A percentile compares a stretch with the other conserved stretches of the same genome.
Evolutionary conservation across 345 rosid species (phyloP).

Genomic region (Brassica rapa): DNA sequence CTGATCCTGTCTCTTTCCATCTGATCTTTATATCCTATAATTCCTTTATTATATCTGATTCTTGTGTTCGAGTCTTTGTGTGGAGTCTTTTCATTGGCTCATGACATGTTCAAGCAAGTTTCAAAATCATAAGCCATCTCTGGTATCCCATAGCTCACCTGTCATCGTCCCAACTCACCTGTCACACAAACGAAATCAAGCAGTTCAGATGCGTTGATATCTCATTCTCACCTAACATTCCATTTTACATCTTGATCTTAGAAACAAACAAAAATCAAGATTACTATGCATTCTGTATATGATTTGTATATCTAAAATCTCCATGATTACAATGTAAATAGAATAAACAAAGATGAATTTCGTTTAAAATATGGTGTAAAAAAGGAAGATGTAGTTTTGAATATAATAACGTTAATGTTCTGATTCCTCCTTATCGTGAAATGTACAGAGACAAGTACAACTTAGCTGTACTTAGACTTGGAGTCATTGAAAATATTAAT

Average conservation of each 20-base stretch:
- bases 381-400: neutral
- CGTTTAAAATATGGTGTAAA: neutral
- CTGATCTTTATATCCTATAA: conserved; percentile 20
- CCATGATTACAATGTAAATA: conserved; percentile 3
- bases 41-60: conserved; percentile 29
- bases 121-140: conserved; percentile 32
- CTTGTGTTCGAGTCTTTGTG: conserved; percentile 13
- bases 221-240: conserved; percentile 30
- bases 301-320: neutral
- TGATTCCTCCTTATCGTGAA: conserved; percentile 30
- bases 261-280: conserved; percentile 6
- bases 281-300: conserved; percentile 6
- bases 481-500: conserved; percentile 24
- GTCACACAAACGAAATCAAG: conserved; percentile 30
- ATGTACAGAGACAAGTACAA: conserved; percentile 38
- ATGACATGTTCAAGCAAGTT: conserved; percentile 34
- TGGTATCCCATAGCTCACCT: conserved; percentile 32
- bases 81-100: conserved; percentile 32
- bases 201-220: conserved; percentile 29
- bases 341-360: neutral
- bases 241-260: conserved; percentile 23
- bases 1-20: conserved; percentile 36
- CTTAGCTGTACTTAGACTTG: conserved; percentile 37
- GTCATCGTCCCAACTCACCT: conserved; percentile 31
- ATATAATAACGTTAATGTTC: neutral